These are phyloP conservation scores for Debaryomyces subglobosus DNA, from an alignment of 1,139 yeast genomes.

Conservation along the genomic window DNA sequence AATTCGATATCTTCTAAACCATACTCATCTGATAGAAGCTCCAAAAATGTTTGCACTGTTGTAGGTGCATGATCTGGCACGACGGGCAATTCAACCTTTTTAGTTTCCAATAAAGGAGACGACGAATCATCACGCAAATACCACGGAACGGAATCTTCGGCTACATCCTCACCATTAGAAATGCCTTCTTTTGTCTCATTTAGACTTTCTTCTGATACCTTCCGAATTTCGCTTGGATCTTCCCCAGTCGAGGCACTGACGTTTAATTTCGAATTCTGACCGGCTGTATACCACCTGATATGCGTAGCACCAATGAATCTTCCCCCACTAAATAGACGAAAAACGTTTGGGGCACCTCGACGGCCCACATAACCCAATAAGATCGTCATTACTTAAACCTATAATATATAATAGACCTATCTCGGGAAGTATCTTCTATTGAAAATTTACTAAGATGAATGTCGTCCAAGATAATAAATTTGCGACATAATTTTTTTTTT, in stretches of 20 bases:
- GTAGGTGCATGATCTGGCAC: conserved; percentile 63
- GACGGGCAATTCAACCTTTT: conserved; percentile 41
- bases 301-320: background rate
- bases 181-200: background rate
- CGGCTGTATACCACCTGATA: background rate
- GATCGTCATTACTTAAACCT: background rate
- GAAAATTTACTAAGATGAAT: background rate
- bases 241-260: background rate
- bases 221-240: background rate
- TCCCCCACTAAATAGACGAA: background rate
- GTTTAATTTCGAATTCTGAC: background rate
- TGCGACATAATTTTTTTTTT: conserved; percentile 13
- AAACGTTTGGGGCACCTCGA: background rate
- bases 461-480: background rate
- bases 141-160: conserved; percentile 53
- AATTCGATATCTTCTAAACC: conserved; percentile 66
- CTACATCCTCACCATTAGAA: background rate
- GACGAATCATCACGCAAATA: conserved; percentile 57
- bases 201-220: background rate
- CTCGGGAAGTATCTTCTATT: background rate
- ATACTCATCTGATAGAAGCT: conserved; percentile 55
- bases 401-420: background rate
- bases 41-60: conserved; percentile 46
- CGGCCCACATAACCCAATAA: conserved; percentile 2
- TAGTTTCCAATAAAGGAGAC: conserved; percentile 36